A percentile compares a stretch with the other conserved stretches of the same genome.
These are phyloP conservation scores for Cairneyella variabilis DNA, from an alignment of 495 filamentous ascomycete genomes.

Conservation along the genomic window DNA sequence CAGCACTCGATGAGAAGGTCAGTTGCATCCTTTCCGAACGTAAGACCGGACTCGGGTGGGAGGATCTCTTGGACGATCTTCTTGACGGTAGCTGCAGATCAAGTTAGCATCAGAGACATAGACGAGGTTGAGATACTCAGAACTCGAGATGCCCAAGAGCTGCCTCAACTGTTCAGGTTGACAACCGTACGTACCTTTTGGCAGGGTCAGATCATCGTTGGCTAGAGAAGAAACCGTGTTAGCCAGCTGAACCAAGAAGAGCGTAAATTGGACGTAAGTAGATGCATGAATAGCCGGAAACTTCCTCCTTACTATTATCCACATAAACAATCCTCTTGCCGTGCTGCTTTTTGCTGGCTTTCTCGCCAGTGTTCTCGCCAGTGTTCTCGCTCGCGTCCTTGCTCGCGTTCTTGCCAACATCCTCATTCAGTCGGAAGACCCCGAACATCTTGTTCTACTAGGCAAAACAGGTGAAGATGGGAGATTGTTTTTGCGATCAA, in stretches of 20 bases:
- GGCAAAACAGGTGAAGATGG: no score
- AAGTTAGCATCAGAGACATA: slow-evolving; percentile 4
- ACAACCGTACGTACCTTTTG: slow-evolving; percentile 65
- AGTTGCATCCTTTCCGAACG: slow-evolving; percentile 90
- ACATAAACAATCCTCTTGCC: no score
- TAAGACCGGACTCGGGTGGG: slow-evolving; percentile 58
- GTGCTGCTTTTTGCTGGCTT: no score
- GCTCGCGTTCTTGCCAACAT: no score
- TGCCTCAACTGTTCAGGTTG: not conserved
- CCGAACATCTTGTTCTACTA: no score
- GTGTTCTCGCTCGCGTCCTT: no score
- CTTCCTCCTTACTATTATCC: no score
- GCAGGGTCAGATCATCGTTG: slow-evolving; percentile 90
- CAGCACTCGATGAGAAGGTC: slow-evolving; percentile 98
- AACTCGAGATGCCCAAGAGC: not conserved
- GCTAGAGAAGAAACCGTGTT: slow-evolving; percentile 37
- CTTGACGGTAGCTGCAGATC: slow-evolving; percentile 77
- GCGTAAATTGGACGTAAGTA: no score
- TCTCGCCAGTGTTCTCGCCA: no score
- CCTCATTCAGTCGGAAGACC: no score
- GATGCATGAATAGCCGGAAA: no score
- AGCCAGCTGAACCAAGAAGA: not conserved
- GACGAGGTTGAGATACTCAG: not conserved
- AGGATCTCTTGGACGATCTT: slow-evolving; percentile 97
- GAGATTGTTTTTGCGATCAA: no score